Evolutionary conservation across 2,329 filamentous ascomycete genomes (phyloP).

Genomic region (Neopestalotiopsis sp.): DNA sequence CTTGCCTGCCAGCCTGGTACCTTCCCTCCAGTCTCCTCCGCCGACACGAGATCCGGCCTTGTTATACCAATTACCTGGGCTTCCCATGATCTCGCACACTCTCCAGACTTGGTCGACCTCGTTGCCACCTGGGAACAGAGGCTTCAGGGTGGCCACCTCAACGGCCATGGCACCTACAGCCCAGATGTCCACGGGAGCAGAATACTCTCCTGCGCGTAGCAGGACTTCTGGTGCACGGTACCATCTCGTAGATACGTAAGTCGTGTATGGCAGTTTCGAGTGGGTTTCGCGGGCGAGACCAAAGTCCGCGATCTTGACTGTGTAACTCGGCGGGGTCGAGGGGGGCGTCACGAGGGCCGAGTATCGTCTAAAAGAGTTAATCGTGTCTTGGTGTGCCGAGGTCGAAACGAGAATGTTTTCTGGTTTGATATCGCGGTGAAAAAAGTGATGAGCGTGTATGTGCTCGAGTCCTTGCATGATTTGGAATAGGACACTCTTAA

Average conservation of each 20-base stretch:
- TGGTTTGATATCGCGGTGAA: slow-evolving; percentile 98
- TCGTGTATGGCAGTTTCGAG: slow-evolving; percentile 95
- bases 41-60: slow-evolving; percentile 86
- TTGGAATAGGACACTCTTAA: slow-evolving; percentile 97
- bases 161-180: slow-evolving; percentile 98
- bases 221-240: slow-evolving; percentile 96
- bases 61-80: slow-evolving; percentile 97
- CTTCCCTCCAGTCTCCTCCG: slow-evolving; percentile 97
- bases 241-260: slow-evolving; percentile 97
- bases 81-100: slow-evolving; percentile 99
- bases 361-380: slow-evolving; percentile 88
- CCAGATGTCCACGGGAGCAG: slow-evolving; percentile 98
- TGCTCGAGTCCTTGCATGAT: slow-evolving; percentile 96
- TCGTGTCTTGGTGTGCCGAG: slow-evolving; percentile 80
- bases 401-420: slow-evolving; percentile 98
- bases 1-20: slow-evolving; percentile 89
- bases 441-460: slow-evolving; percentile 96
- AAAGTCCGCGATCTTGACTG: slow-evolving; percentile 98
- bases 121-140: slow-evolving; percentile 94
- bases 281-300: slow-evolving; percentile 96
- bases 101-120: slow-evolving; percentile 99
- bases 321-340: slow-evolving; percentile 90
- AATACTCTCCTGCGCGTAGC: slow-evolving; percentile 93
- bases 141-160: slow-evolving; percentile 94
- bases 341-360: slow-evolving; percentile 92